Percentiles rank a stretch among this genome's conserved stretches.
phyloP scores from a whole-genome alignment of 2,329 filamentous ascomycete species.

The Talaromyces sp. region DNA sequence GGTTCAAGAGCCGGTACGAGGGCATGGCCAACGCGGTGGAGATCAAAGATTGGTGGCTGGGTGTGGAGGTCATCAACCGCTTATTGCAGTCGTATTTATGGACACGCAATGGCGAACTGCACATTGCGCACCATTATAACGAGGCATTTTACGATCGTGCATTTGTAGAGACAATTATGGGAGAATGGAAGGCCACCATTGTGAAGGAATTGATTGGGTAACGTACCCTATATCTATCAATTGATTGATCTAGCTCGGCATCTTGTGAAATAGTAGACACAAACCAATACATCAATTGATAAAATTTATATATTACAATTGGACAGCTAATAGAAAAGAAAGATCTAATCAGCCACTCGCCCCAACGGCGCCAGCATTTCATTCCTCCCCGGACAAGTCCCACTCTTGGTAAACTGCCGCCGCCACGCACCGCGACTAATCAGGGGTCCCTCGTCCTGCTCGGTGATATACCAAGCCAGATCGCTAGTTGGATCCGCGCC shows the following conservation, averaged over 20 bases:
- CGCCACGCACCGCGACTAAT: neutral
- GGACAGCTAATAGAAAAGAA: neutral
- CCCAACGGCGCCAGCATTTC: neutral
- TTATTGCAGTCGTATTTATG: neutral
- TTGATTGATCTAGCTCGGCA: neutral
- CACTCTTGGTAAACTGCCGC: neutral
- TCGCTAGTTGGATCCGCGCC: neutral
- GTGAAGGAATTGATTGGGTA: conserved; percentile 18
- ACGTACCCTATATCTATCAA: neutral
- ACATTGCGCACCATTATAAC: neutral
- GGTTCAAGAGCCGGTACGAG: neutral
- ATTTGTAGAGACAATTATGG: conserved; percentile 1
- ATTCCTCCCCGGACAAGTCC: neutral
- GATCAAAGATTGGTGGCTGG: conserved; percentile 2
- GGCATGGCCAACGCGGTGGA: neutral
- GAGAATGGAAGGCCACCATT: conserved; percentile 1
- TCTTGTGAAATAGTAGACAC: neutral
- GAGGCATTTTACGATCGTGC: conserved; percentile 4
- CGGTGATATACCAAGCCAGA: neutral
- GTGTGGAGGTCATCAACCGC: neutral
- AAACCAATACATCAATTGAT: neutral
- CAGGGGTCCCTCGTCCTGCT: neutral
- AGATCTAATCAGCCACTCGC: neutral
- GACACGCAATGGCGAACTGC: conserved; percentile 4
- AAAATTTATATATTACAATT: neutral